These are phyloP conservation scores for Carex myosuroides DNA, from an alignment of 176 grass and related monocot genomes.

Conservation along the genomic window DNA sequence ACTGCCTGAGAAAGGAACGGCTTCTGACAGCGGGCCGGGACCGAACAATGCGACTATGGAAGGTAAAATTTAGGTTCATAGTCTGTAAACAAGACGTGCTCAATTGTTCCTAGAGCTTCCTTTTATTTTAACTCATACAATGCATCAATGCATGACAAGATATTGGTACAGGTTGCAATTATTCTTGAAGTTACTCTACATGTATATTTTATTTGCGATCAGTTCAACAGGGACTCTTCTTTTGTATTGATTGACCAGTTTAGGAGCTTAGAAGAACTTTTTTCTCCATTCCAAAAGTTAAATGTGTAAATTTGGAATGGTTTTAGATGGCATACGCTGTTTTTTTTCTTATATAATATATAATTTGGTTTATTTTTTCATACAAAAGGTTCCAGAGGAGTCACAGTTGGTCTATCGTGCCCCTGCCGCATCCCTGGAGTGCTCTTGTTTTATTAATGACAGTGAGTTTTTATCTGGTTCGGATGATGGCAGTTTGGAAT, in stretches of 20 bases:
- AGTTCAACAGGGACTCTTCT: not conserved
- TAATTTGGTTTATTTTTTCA: slow-evolving; percentile 19
- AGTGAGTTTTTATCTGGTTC: slow-evolving; percentile 81
- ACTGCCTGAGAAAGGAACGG: slow-evolving; percentile 67
- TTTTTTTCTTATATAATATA: not conserved
- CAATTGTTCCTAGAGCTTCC: not conserved
- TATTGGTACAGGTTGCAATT: not conserved
- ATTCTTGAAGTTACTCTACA: not conserved
- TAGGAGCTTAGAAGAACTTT: not conserved
- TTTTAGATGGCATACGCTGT: not conserved
- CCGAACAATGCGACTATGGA: slow-evolving; percentile 84
- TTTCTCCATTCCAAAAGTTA: not conserved
- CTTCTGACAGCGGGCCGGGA: slow-evolving; percentile 69
- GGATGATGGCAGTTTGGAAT: slow-evolving; percentile 73
- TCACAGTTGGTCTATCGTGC: slow-evolving; percentile 77
- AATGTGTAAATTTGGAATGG: not conserved
- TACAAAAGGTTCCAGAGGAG: slow-evolving; percentile 74
- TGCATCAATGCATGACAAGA: not conserved
- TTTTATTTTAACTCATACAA: not conserved
- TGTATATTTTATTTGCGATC: not conserved
- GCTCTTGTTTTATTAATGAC: slow-evolving; percentile 76
- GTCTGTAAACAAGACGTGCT: not conserved
- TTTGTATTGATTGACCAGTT: not conserved
- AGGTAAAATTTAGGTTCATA: slow-evolving; percentile 33
- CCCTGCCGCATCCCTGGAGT: slow-evolving; percentile 73